These are phyloP conservation scores for Salvia splendens DNA, from an alignment of 257 asterid species.

Conservation along the genomic window DNA sequence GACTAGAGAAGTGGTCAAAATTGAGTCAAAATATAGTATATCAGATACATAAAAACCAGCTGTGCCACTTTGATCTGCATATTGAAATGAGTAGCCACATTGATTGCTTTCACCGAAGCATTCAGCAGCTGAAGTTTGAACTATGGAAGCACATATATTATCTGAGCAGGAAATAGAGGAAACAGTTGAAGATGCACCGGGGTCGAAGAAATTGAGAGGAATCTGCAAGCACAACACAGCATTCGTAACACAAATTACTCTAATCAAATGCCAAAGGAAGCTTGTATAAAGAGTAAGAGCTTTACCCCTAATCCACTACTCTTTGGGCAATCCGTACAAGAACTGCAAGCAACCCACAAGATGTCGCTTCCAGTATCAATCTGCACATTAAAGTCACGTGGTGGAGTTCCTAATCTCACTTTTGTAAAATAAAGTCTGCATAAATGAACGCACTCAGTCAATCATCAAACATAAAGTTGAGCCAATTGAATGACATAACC, in stretches of 20 bases:
- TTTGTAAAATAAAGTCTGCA: constrained; percentile 82
- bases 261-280: background rate
- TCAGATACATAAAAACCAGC: constrained; percentile 79
- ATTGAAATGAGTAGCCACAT: constrained; percentile 78
- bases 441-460: constrained; percentile 24
- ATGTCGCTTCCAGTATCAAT: constrained; percentile 94
- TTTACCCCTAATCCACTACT: constrained; percentile 87
- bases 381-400: constrained; percentile 84
- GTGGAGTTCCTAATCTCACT: constrained; percentile 90
- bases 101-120: constrained; percentile 63
- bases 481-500: background rate
- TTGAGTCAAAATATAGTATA: constrained; percentile 66
- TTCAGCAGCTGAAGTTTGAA: constrained; percentile 57
- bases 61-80: constrained; percentile 95
- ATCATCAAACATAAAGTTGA: constrained; percentile 17
- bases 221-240: constrained; percentile 48
- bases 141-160: constrained; percentile 59
- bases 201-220: constrained; percentile 73
- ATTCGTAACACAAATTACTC: constrained; percentile 23
- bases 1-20: constrained; percentile 62
- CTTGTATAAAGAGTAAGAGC: constrained; percentile 6
- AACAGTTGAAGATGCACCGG: constrained; percentile 65
- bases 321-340: constrained; percentile 78
- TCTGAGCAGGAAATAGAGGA: constrained; percentile 75
- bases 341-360: constrained; percentile 82